Percentiles rank a stretch among this genome's conserved stretches.
Conservation (phyloP, 2,329 filamentous ascomycete genomes). For the Penicillium sp. region DNA sequence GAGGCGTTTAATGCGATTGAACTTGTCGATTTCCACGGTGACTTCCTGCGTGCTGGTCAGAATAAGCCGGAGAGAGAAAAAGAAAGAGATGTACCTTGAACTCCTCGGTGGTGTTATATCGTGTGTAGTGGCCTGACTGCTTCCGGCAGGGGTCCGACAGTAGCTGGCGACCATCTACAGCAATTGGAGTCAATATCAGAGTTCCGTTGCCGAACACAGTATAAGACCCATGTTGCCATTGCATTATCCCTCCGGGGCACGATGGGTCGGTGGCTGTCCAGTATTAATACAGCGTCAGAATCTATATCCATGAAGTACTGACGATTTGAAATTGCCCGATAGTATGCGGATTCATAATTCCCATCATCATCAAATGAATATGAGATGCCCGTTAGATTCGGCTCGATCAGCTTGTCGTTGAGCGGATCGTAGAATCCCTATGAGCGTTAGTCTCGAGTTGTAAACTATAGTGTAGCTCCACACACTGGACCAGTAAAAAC, state of each 20-base stretch:
- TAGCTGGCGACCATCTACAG: slow-evolving; percentile 65
- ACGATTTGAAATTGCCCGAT: slow-evolving; percentile 68
- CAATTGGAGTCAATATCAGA: slow-evolving; percentile 59
- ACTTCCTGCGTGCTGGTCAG: slow-evolving; percentile 35
- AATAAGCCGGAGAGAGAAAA: not conserved
- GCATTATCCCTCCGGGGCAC: slow-evolving; percentile 65
- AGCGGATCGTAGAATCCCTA: slow-evolving; percentile 69
- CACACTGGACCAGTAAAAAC: slow-evolving; percentile 68
- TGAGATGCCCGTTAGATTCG: slow-evolving; percentile 64
- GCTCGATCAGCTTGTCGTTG: slow-evolving; percentile 65
- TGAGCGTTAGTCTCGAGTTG: slow-evolving; percentile 10
- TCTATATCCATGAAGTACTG: slow-evolving; percentile 33
- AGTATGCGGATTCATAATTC: slow-evolving; percentile 67
- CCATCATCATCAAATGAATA: slow-evolving; percentile 71
- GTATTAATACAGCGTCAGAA: not conserved
- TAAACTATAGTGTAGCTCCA: not conserved
- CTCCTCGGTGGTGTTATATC: slow-evolving; percentile 64
- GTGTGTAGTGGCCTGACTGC: slow-evolving; percentile 57
- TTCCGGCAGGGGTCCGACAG: slow-evolving; percentile 63
- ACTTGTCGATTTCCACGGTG: slow-evolving; percentile 54
- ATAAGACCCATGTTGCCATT: slow-evolving; percentile 70
- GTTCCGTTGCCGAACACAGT: slow-evolving; percentile 57
- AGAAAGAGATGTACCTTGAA: slow-evolving; percentile 52
- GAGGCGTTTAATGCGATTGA: slow-evolving; percentile 61
- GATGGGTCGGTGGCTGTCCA: slow-evolving; percentile 55